Evolutionary conservation across 129 eudicot genomes (phyloP).

Genomic region (Dittrichia graveolens): DNA sequence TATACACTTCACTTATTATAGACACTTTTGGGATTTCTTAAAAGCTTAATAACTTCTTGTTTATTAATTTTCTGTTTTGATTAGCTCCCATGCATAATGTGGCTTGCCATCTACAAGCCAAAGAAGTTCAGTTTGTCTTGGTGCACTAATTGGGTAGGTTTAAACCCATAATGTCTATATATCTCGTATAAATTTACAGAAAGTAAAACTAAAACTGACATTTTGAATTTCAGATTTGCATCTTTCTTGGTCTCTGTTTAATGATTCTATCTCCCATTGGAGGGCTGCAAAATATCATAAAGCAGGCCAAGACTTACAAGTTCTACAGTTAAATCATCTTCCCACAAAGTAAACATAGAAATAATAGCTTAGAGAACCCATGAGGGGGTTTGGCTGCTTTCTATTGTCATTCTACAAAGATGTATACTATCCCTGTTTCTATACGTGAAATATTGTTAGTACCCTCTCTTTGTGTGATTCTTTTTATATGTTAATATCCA

Average conservation of each 20-base stretch:
- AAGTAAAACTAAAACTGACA: neutral
- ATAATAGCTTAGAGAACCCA: slow-evolving; percentile 27
- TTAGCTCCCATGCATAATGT: slow-evolving; percentile 78
- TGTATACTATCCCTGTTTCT: slow-evolving; percentile 12
- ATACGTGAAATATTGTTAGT: slow-evolving; percentile 15
- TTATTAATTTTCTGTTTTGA: neutral
- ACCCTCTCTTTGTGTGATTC: slow-evolving; percentile 16
- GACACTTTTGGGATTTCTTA: neutral
- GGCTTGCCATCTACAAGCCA: slow-evolving; percentile 75
- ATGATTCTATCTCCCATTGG: slow-evolving; percentile 76
- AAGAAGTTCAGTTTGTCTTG: slow-evolving; percentile 65
- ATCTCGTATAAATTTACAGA: neutral
- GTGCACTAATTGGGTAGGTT: slow-evolving; percentile 70
- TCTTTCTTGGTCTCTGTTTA: slow-evolving; percentile 57
- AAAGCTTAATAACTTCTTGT: slow-evolving; percentile 13
- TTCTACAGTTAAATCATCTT: slow-evolving; percentile 53
- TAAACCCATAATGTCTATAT: neutral
- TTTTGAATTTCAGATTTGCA: slow-evolving; percentile 58
- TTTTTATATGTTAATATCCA: neutral
- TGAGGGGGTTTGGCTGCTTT: slow-evolving; percentile 17
- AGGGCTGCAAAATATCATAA: slow-evolving; percentile 57
- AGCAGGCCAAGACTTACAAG: slow-evolving; percentile 50
- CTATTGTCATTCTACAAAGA: slow-evolving; percentile 27
- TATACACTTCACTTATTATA: neutral
- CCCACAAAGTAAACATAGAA: neutral